These are phyloP conservation scores for Oryza glaberrima DNA, from an alignment of 176 grass and related monocot species.

Conservation along the genomic window DNA sequence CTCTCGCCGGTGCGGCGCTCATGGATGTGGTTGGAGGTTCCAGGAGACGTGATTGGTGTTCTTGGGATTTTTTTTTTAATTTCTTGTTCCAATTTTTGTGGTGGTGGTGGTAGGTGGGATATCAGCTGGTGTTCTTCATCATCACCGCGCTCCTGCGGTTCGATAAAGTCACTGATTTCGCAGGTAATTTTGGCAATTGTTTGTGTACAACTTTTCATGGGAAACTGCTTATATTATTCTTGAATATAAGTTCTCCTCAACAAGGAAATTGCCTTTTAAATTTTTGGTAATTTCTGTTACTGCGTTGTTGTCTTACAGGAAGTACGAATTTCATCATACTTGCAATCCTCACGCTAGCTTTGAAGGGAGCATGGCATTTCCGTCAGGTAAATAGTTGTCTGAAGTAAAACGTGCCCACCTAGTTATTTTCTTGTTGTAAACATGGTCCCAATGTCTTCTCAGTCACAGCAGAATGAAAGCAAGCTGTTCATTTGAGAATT, in stretches of 20 bases:
- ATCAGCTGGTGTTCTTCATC: conserved; percentile 95
- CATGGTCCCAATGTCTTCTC: conserved; percentile 1
- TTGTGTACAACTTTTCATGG: not conserved
- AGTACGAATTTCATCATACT: conserved; percentile 95
- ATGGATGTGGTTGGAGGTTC: not conserved
- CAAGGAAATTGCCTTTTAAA: not conserved
- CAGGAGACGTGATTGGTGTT: not conserved
- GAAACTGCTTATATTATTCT: not conserved
- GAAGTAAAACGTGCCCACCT: conserved; percentile 12
- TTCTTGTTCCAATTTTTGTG: not conserved
- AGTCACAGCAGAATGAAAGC: not conserved
- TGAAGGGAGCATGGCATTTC: conserved; percentile 96
- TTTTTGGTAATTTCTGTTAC: conserved; percentile 19
- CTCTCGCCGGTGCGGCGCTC: no score
- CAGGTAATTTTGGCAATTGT: conserved; percentile 49
- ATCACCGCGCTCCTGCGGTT: conserved; percentile 85
- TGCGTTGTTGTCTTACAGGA: conserved; percentile 44
- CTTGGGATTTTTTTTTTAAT: not conserved
- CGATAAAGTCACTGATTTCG: conserved; percentile 98
- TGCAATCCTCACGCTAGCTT: conserved; percentile 59
- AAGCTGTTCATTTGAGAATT: not conserved
- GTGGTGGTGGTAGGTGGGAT: conserved; percentile 62
- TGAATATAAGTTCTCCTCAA: not conserved
- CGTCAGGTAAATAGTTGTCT: conserved; percentile 61
- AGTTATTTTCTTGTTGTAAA: not conserved